A percentile compares a stretch with the other conserved stretches of the same genome.
Evolutionary conservation across 2,329 filamentous ascomycete genomes (phyloP).

Genomic region (Diaporthe nobilis): DNA sequence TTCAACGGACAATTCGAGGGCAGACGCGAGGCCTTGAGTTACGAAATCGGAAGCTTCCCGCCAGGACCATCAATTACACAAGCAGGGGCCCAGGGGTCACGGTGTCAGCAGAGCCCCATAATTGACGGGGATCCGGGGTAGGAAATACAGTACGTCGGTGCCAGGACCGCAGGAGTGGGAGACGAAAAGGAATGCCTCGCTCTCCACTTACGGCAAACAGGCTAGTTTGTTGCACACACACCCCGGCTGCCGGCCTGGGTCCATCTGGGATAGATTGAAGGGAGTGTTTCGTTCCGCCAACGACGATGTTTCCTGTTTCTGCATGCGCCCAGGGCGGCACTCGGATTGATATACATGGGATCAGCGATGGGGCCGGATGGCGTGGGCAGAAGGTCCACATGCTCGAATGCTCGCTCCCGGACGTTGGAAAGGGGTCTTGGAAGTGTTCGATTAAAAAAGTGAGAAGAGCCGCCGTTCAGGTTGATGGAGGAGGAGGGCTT

Average conservation of each 20-base stretch:
- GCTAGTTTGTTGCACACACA: background rate
- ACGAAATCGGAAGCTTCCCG: conserved; percentile 24
- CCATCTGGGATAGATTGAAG: conserved; percentile 35
- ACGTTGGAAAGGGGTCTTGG: conserved; percentile 16
- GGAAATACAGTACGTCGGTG: background rate
- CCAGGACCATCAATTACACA: conserved; percentile 22
- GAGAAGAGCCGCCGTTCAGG: background rate
- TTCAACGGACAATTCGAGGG: background rate
- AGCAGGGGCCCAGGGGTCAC: conserved; percentile 26
- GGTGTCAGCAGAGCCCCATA: conserved; percentile 35
- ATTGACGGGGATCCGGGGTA: conserved; percentile 36
- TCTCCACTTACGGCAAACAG: conserved; percentile 31
- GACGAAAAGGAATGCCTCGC: conserved; percentile 8
- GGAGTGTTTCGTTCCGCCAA: conserved; percentile 13
- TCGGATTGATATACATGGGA: background rate
- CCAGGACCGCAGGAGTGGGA: conserved; percentile 13
- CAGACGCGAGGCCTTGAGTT: background rate
- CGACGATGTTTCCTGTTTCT: conserved; percentile 29
- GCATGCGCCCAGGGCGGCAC: background rate
- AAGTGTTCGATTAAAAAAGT: background rate
- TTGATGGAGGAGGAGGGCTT: background rate
- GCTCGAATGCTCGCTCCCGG: conserved; percentile 5
- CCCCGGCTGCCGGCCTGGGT: background rate
- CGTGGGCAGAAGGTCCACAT: conserved; percentile 20
- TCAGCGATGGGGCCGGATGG: conserved; percentile 23